Conservation (phyloP, 495 filamentous ascomycete species). For the Penicillium goetzii region DNA sequence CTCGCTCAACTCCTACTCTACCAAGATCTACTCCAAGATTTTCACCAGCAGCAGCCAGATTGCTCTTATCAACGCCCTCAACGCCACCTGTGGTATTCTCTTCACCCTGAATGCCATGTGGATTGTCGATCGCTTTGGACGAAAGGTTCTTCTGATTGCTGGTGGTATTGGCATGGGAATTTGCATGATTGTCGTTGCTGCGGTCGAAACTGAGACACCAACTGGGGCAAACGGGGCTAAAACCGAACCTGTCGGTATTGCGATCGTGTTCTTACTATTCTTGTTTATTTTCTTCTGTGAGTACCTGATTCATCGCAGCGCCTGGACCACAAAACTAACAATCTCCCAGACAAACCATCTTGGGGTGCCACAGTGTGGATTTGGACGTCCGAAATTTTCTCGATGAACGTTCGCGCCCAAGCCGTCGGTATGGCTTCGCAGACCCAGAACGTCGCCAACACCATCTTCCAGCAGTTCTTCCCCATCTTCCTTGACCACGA, state of each 20-base stretch:
- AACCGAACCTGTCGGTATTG: conserved; percentile 60
- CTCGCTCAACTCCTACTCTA: conserved; percentile 65
- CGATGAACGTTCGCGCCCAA: conserved; percentile 68
- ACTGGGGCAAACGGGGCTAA: conserved; percentile 50
- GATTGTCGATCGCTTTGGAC: conserved; percentile 68
- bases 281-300: conserved; percentile 68
- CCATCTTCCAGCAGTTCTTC: conserved; percentile 69
- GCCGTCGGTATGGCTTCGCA: conserved; percentile 71
- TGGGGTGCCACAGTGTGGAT: conserved; percentile 72
- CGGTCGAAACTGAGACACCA: conserved; percentile 65
- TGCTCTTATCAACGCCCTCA: conserved; percentile 69
- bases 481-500: conserved; percentile 62
- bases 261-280: conserved; percentile 66
- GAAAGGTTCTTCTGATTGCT: conserved; percentile 67
- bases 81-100: conserved; percentile 67
- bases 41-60: conserved; percentile 57
- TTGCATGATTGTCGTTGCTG: conserved; percentile 67
- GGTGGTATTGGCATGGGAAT: conserved; percentile 73
- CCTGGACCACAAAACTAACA: conserved; percentile 19
- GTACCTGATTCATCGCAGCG: conserved; percentile 12
- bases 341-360: conserved; percentile 58
- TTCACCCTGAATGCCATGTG: conserved; percentile 76
- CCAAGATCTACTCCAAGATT: conserved; percentile 67
- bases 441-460: conserved; percentile 67
- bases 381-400: conserved; percentile 68